Conservation (phyloP, 345 rosid species). For the Pugionium dolabratum region DNA sequence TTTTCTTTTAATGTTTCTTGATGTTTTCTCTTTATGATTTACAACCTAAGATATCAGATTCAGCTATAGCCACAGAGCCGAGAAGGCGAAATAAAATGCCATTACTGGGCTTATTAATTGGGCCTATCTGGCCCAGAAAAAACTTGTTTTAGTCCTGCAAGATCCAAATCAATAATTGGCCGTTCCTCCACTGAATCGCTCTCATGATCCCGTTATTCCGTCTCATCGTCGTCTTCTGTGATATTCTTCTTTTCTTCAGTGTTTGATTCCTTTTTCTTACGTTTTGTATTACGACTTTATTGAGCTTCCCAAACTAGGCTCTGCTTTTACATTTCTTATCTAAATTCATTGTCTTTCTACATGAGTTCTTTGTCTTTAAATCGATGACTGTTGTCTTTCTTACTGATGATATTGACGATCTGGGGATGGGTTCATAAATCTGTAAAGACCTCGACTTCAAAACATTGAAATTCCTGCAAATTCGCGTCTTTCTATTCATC, state of each 20-base stretch:
- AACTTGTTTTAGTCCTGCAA: too few species aligned
- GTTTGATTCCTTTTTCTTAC: neutral
- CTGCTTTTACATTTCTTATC: slow-evolving; percentile 7
- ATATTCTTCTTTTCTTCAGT: neutral
- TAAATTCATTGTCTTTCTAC: neutral
- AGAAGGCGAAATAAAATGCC: neutral
- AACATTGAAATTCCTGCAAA: neutral
- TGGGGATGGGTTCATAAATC: slow-evolving; percentile 4
- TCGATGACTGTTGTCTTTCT: neutral
- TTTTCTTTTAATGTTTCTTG: neutral
- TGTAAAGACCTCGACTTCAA: slow-evolving; percentile 1
- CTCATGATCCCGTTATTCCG: neutral
- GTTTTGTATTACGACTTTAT: neutral
- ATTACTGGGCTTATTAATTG: neutral
- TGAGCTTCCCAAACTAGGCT: slow-evolving; percentile 32
- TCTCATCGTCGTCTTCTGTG: slow-evolving; percentile 1
- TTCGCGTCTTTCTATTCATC: neutral
- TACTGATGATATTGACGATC: slow-evolving; percentile 24
- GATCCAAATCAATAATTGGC: neutral
- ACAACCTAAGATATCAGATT: neutral
- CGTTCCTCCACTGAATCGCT: slow-evolving; percentile 26
- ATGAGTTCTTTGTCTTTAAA: neutral
- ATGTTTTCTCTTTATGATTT: neutral
- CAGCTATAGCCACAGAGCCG: too few species aligned
- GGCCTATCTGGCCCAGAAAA: neutral